phyloP scores from a whole-genome alignment of 2,329 filamentous ascomycete genomes.

The Talaromyces islandicus region DNA sequence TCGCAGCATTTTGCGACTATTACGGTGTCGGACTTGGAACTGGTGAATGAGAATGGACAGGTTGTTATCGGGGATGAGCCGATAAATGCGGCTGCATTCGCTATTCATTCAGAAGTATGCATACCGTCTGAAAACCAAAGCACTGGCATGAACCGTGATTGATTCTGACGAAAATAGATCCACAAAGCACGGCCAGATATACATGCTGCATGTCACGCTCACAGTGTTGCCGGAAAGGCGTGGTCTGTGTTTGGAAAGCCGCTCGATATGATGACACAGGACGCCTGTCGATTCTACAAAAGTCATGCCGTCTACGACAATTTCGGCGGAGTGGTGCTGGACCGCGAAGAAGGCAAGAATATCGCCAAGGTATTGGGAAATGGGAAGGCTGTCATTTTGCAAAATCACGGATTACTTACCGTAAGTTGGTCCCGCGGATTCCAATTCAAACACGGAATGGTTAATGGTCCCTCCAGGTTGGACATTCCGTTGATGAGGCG shows the following conservation, averaged over 20 bases:
- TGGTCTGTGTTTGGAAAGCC: conserved; percentile 42
- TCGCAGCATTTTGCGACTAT: conserved; percentile 41
- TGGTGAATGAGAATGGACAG: conserved; percentile 38
- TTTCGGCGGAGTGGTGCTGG: conserved; percentile 50
- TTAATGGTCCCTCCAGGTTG: conserved; percentile 16
- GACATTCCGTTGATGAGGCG: conserved; percentile 44
- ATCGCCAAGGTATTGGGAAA: conserved; percentile 45
- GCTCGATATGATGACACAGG: conserved; percentile 45
- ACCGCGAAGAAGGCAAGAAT: conserved; percentile 44
- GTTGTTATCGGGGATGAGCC: conserved; percentile 36
- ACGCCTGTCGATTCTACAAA: conserved; percentile 36
- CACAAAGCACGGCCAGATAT: conserved; percentile 22
- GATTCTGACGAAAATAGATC: neutral
- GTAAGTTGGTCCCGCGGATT: conserved; percentile 15
- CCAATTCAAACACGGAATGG: neutral
- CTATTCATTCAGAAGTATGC: conserved; percentile 43
- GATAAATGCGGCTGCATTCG: conserved; percentile 44
- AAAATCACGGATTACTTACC: conserved; percentile 52
- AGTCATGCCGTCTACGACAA: conserved; percentile 36
- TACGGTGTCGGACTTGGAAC: conserved; percentile 36
- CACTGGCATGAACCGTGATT: conserved; percentile 2
- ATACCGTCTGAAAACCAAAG: conserved; percentile 21
- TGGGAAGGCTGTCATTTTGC: conserved; percentile 49
- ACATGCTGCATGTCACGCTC: conserved; percentile 40
- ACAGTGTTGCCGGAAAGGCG: conserved; percentile 43